Conservation (phyloP, 2,329 filamentous ascomycete genomes). For the Epichloe coenophiala region DNA sequence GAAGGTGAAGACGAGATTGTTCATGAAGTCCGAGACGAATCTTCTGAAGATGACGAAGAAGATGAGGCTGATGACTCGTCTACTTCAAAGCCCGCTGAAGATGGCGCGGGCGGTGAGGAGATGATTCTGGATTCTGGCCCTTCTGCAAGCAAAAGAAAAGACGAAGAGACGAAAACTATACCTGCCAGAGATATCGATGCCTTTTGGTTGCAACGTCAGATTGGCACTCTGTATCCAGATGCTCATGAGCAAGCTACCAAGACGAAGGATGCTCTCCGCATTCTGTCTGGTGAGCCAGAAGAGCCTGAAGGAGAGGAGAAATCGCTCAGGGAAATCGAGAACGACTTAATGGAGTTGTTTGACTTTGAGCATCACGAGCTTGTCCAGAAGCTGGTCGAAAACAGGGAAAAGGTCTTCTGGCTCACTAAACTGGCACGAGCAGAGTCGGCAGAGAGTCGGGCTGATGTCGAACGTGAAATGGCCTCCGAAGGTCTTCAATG, state of each 20-base stretch:
- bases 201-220: slow-evolving; percentile 91
- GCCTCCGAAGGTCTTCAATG: slow-evolving; percentile 71
- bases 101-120: slow-evolving; percentile 55
- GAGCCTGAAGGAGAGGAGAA: slow-evolving; percentile 66
- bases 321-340: slow-evolving; percentile 83
- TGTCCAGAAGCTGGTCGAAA: slow-evolving; percentile 80
- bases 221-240: slow-evolving; percentile 78
- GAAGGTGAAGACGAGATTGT: slow-evolving; percentile 67
- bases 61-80: slow-evolving; percentile 30
- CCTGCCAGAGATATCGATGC: slow-evolving; percentile 86
- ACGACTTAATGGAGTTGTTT: slow-evolving; percentile 95
- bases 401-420: slow-evolving; percentile 92
- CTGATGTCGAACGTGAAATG: slow-evolving; percentile 80
- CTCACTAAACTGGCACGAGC: slow-evolving; percentile 75
- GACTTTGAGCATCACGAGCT: slow-evolving; percentile 94
- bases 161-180: slow-evolving; percentile 48
- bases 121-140: slow-evolving; percentile 67
- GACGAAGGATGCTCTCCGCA: slow-evolving; percentile 68
- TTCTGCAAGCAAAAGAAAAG: slow-evolving; percentile 30
- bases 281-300: slow-evolving; percentile 63
- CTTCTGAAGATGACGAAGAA: slow-evolving; percentile 66
- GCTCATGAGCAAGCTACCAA: slow-evolving; percentile 90
- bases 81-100: slow-evolving; percentile 19
- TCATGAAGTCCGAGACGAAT: slow-evolving; percentile 79
- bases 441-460: slow-evolving; percentile 63